Percentiles rank a stretch among this genome's conserved stretches.
Evolutionary conservation across 176 grass and related monocot species (phyloP).

Genomic region (Stipa capillata): DNA sequence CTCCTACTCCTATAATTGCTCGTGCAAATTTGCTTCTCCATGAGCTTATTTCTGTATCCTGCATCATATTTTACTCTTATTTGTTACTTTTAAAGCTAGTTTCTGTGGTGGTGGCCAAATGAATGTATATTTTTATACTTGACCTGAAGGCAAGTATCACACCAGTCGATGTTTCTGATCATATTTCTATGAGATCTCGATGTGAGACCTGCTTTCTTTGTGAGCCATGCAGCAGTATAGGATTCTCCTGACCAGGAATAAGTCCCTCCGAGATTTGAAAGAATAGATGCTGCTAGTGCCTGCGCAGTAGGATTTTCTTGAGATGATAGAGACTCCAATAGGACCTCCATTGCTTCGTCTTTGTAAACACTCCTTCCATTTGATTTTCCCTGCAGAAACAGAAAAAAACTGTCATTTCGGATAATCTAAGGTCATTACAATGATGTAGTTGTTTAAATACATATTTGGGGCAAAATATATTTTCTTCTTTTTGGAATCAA

Average conservation of each 20-base stretch:
- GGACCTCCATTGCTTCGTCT: constrained; percentile 78
- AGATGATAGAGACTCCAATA: constrained; percentile 56
- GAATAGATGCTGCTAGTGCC: constrained; percentile 60
- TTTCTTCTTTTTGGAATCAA: neutral
- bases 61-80: constrained; percentile 16
- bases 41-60: constrained; percentile 79
- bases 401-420: neutral
- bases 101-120: neutral
- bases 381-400: constrained; percentile 38
- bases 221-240: constrained; percentile 59
- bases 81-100: constrained; percentile 8
- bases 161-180: constrained; percentile 79
- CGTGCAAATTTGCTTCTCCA: constrained; percentile 62
- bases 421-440: constrained; percentile 5
- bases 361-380: constrained; percentile 55
- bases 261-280: constrained; percentile 88
- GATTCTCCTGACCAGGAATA: constrained; percentile 94
- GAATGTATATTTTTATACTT: constrained; percentile 20
- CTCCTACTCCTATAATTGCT: constrained; percentile 44
- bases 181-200: constrained; percentile 70
- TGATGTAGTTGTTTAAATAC: neutral
- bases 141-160: constrained; percentile 87
- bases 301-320: constrained; percentile 55
- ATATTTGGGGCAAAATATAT: neutral
- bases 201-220: constrained; percentile 81